Evolutionary conservation across 768 basidiomycete species (phyloP).

Genomic region (Dioszegia crocea): DNA sequence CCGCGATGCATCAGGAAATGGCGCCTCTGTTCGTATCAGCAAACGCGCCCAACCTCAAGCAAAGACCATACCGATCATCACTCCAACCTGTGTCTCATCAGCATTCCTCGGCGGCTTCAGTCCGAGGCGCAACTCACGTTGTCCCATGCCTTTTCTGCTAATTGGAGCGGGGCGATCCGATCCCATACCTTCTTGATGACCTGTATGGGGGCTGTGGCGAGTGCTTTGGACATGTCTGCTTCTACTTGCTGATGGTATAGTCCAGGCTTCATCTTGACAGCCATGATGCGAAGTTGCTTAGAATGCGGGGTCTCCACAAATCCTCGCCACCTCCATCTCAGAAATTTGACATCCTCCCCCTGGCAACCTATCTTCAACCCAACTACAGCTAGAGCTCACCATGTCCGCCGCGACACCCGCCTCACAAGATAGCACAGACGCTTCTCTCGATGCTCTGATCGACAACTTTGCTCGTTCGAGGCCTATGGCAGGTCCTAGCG

Average conservation of each 20-base stretch:
- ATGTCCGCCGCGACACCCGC: neutral
- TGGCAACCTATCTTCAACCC: no score
- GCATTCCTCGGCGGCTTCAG: neutral
- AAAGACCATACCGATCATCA: constrained; percentile 62
- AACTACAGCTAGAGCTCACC: no score
- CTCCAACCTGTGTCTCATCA: constrained; percentile 59
- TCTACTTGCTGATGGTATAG: neutral
- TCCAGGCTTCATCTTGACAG: no score
- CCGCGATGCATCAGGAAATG: constrained; percentile 52
- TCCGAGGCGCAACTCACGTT: constrained; percentile 68
- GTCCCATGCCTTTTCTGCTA: constrained; percentile 83
- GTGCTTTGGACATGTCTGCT: constrained; percentile 4
- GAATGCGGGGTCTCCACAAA: neutral
- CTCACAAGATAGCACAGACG: neutral
- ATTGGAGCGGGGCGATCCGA: constrained; percentile 70
- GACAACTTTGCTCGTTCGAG: constrained; percentile 2
- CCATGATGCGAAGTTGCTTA: no score
- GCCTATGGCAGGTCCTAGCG: neutral
- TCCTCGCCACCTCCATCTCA: neutral
- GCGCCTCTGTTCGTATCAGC: constrained; percentile 34
- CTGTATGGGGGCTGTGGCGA: constrained; percentile 25
- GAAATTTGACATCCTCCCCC: neutral
- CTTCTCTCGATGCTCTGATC: constrained; percentile 7
- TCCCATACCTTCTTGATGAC: constrained; percentile 47
- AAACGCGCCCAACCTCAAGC: no score